Evolutionary conservation across 2,329 filamentous ascomycete genomes (phyloP), one percentile per base, ranked within the genome.

Genomic region (Malbranchea zuffiana): DNA sequence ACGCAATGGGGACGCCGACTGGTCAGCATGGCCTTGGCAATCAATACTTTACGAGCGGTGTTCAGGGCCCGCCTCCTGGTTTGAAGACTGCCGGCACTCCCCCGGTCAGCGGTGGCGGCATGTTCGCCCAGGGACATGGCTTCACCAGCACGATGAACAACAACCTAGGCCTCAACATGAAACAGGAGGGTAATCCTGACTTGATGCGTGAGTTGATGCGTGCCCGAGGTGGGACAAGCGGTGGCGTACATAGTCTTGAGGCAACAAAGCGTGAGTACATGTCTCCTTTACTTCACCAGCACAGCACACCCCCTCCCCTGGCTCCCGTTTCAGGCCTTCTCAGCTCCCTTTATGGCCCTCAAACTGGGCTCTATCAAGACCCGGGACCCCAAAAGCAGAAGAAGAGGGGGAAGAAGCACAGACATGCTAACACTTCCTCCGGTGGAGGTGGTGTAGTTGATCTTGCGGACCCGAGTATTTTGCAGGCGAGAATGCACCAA

Each of bases 381-480:
- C 79, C 80, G 69, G 82, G 82, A 69, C 65, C 67, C 61, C 80
- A 83, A 70, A 92, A 94, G 80, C 86, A 92, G 77, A 94, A 93
- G 81, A 95, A 94, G 78, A 94, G 94, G 85, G 86, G 86, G 73
- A 95, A 94, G 79, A 95, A 95, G 85, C 88, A 95, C 75, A 92
- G 87, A 80, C 87, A 95, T 80, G 88, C 86, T 90, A 94, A 95
- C 85, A 95, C 88, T 88, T 94, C 87, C 83, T 96, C 88, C 79
- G 93, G 86, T 78, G 87, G 44, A 43, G 84, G 85, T 83, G 87
- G 84, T 73, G 78, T 95, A 88, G 87, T 92, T 72, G 87, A 96
- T 92, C 85, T 94, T 87, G 85, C 83, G 74, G 87, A 96, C 85
- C 88, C 88, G 75, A 94, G 85, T 75, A 95, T 95, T 75, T 79